These are phyloP conservation scores for Rhizopus microsporus DNA, from an alignment of 371 early-diverging fungal genomes.

Conservation along the genomic window DNA sequence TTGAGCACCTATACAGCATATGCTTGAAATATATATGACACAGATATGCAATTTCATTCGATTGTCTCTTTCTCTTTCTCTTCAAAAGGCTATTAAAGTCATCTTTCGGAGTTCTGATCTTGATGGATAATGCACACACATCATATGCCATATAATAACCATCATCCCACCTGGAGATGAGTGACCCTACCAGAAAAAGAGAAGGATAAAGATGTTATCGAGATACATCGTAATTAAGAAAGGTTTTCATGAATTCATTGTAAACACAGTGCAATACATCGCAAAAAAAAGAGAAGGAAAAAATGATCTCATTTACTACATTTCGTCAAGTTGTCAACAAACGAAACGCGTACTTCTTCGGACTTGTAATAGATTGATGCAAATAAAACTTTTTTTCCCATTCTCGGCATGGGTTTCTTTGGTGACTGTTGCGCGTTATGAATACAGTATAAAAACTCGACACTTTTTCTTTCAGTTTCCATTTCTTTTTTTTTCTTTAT, in stretches of 20 bases:
- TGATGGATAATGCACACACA: conserved; percentile 3
- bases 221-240: conserved; percentile 2
- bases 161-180: background rate
- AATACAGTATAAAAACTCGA: conserved; percentile 1
- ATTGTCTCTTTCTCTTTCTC: background rate
- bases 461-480: background rate
- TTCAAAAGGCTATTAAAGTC: background rate
- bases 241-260: too few species aligned
- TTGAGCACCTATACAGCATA: background rate
- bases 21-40: too few species aligned
- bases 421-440: conserved; percentile 2
- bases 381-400: background rate
- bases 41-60: too few species aligned
- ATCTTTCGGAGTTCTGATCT: conserved; percentile 3
- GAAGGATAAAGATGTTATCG: conserved; percentile 4
- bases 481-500: conserved; percentile 8
- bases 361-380: background rate
- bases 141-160: background rate
- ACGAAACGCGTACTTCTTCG: background rate
- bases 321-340: background rate
- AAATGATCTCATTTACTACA: background rate
- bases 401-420: background rate
- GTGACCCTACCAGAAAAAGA: background rate
- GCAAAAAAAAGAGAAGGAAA: background rate
- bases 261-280: too few species aligned